A percentile compares a stretch with the other conserved stretches of the same genome.
Evolutionary conservation across 176 grass and related monocot genomes (phyloP).

Genomic region (Musa schizocarpa): DNA sequence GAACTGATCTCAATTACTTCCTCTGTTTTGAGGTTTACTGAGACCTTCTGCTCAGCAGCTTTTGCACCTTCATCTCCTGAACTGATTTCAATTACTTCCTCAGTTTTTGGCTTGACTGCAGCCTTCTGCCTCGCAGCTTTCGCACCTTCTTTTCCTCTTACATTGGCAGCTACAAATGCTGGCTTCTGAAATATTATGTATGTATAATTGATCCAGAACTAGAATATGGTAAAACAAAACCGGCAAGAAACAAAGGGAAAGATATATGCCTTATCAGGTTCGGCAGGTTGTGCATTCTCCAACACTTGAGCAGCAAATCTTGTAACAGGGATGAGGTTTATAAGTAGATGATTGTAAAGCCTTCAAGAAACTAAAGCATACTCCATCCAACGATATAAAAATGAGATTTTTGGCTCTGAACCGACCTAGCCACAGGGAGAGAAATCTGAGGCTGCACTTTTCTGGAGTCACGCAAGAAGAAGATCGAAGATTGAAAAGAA

Average conservation of each 20-base stretch:
- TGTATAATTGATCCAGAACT: not conserved
- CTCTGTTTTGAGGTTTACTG: constrained; percentile 7
- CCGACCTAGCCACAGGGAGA: constrained; percentile 37
- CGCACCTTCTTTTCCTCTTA: constrained; percentile 14
- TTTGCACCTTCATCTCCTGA: constrained; percentile 26
- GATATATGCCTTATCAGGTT: not conserved
- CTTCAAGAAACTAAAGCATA: not conserved
- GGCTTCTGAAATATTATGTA: not conserved
- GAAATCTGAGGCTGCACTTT: constrained; percentile 26
- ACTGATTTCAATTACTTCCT: constrained; percentile 52
- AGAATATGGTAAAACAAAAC: not conserved
- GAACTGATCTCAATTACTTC: constrained; percentile 7
- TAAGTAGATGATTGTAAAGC: not conserved
- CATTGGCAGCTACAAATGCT: constrained; percentile 1
- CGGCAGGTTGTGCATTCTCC: constrained; percentile 49
- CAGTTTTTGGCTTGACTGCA: constrained; percentile 20
- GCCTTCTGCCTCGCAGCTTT: constrained; percentile 34
- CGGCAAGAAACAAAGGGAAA: not conserved
- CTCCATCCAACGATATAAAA: not conserved
- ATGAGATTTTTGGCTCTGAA: not conserved
- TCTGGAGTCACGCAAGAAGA: constrained; percentile 11
- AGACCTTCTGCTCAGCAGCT: constrained; percentile 4
- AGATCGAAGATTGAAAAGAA: not conserved
- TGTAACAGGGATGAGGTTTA: constrained; percentile 16
- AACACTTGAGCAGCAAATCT: constrained; percentile 60